A percentile compares a stretch with the other conserved stretches of the same genome.
phyloP scores from a whole-genome alignment of 495 filamentous ascomycete species.

The Chaetomium cochliodes region DNA sequence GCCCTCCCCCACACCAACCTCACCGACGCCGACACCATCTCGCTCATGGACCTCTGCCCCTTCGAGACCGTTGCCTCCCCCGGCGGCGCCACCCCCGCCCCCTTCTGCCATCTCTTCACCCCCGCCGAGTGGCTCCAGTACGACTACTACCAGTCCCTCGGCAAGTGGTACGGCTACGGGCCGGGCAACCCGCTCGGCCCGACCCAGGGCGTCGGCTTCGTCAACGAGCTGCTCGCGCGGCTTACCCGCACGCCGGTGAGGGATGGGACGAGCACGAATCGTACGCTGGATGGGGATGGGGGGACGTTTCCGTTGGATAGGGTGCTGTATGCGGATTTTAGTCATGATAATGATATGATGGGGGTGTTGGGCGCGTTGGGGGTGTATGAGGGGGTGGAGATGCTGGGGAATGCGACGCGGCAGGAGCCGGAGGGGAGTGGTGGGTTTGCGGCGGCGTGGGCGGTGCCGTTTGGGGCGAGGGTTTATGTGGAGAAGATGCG shows the following conservation, averaged over 20 bases:
- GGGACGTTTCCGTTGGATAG: slow-evolving; percentile 67
- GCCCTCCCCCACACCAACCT: slow-evolving; percentile 62
- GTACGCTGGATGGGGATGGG: slow-evolving; percentile 61
- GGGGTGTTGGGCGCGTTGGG: slow-evolving; percentile 70
- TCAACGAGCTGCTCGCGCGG: slow-evolving; percentile 81
- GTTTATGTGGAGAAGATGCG: slow-evolving; percentile 83
- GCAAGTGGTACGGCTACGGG: slow-evolving; percentile 78
- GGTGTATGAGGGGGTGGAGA: slow-evolving; percentile 61
- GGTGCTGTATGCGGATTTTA: slow-evolving; percentile 77
- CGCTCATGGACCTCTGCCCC: slow-evolving; percentile 82
- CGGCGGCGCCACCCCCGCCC: slow-evolving; percentile 39
- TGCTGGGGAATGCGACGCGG: slow-evolving; percentile 47
- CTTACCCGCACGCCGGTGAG: slow-evolving; percentile 63
- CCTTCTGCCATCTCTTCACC: slow-evolving; percentile 73
- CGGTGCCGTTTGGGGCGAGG: slow-evolving; percentile 74
- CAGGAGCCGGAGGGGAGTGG: slow-evolving; percentile 40
- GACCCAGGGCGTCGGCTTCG: slow-evolving; percentile 79
- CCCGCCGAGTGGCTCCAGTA: slow-evolving; percentile 68
- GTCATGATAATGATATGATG: slow-evolving; percentile 82
- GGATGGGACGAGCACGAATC: slow-evolving; percentile 69
- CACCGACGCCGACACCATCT: slow-evolving; percentile 52
- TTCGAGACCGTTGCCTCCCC: slow-evolving; percentile 67
- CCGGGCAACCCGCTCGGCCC: slow-evolving; percentile 69
- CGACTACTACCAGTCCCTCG: slow-evolving; percentile 71
- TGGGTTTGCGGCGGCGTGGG: slow-evolving; percentile 69